A percentile compares a stretch with the other conserved stretches of the same genome.
Evolutionary conservation across 371 early-diverging fungal genomes (phyloP).

Genomic region (Dichotomocladium elegans): DNA sequence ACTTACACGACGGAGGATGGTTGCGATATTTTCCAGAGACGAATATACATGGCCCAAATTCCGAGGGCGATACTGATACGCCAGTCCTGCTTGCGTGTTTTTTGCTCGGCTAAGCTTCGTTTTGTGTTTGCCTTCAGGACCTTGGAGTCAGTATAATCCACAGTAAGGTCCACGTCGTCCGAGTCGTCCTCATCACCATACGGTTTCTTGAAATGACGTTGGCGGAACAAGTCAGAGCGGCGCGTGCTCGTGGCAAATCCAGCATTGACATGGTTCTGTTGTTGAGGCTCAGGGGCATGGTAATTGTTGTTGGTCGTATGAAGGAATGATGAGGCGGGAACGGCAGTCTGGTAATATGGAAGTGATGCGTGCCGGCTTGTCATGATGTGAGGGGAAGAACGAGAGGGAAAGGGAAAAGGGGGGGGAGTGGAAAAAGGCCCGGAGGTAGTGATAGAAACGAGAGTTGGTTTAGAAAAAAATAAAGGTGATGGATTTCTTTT

Average conservation of each 20-base stretch:
- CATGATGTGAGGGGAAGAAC: not conserved
- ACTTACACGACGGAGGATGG: conserved; percentile 49
- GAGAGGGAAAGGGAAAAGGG: not conserved
- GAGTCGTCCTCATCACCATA: conserved; percentile 11
- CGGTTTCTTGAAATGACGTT: conserved; percentile 13
- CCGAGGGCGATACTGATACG: conserved; percentile 29
- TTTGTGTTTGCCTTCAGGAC: conserved; percentile 17
- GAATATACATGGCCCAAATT: conserved; percentile 38
- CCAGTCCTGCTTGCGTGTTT: conserved; percentile 28
- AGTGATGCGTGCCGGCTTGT: conserved; percentile 7
- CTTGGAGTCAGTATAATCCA: conserved; percentile 26
- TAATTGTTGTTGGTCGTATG: no score
- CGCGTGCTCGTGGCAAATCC: not conserved
- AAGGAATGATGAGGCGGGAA: not conserved
- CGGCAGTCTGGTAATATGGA: not conserved
- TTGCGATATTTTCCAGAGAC: conserved; percentile 39
- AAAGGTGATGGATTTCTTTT: no score
- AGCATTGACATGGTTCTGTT: not conserved
- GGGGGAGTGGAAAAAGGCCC: not conserved
- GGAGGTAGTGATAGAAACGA: not conserved
- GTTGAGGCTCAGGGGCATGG: not conserved
- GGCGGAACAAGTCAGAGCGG: conserved; percentile 15
- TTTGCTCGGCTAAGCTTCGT: conserved; percentile 7
- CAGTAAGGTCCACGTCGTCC: conserved; percentile 18
- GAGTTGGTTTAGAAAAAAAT: no score